These are phyloP conservation scores for Eremothecium sinecaudum DNA, from an alignment of 1,139 yeast species.

Conservation along the genomic window DNA sequence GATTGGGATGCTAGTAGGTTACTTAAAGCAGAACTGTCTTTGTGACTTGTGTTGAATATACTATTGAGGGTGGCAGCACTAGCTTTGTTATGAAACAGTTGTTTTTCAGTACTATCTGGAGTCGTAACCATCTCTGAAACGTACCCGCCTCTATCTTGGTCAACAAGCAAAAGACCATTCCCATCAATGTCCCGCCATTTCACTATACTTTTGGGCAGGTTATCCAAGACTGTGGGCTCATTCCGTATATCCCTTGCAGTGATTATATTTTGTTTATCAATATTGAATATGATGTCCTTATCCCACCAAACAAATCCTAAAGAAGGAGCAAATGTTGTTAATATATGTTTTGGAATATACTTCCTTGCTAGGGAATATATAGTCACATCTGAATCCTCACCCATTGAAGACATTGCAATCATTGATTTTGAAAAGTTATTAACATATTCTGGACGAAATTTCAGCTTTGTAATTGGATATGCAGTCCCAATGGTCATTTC, in stretches of 20 bases:
- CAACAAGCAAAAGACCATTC: constrained; percentile 26
- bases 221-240: constrained; percentile 28
- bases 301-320: constrained; percentile 32
- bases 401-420: constrained; percentile 68
- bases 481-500: constrained; percentile 66
- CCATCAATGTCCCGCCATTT: constrained; percentile 32
- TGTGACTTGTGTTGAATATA: neutral
- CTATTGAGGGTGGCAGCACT: constrained; percentile 10
- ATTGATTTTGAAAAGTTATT: constrained; percentile 43
- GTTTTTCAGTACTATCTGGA: constrained; percentile 7
- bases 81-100: constrained; percentile 7
- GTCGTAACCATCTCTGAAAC: constrained; percentile 8
- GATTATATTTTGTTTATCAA: constrained; percentile 26
- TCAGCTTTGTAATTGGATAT: constrained; percentile 49
- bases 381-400: constrained; percentile 65
- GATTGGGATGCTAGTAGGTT: neutral
- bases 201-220: constrained; percentile 22
- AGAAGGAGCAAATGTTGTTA: constrained; percentile 25
- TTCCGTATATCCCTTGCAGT: constrained; percentile 28
- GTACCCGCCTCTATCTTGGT: constrained; percentile 24
- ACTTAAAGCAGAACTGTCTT: neutral
- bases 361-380: constrained; percentile 68
- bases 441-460: constrained; percentile 36
- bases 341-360: constrained; percentile 60
- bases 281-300: constrained; percentile 24